A percentile compares a stretch with the other conserved stretches of the same genome.
phyloP scores from a whole-genome alignment of 352 stramenopile species.

The Phytophthora pistaciae region DNA sequence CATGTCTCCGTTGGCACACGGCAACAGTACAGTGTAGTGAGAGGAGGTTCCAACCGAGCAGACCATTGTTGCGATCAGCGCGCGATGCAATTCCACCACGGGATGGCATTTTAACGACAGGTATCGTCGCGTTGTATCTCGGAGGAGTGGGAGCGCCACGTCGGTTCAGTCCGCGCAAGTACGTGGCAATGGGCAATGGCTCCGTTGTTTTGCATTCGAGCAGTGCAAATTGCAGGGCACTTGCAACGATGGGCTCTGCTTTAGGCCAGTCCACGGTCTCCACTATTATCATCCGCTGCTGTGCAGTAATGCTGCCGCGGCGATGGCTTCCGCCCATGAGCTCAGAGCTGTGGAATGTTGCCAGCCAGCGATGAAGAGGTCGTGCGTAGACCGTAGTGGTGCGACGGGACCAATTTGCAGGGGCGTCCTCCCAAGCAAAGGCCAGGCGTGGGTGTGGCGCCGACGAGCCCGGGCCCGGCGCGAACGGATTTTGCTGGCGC shows the following conservation, averaged over 20 bases:
- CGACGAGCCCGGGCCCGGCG: conserved; percentile 3
- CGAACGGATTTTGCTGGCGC: conserved; percentile 18
- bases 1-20: conserved; percentile 7
- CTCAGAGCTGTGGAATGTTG: not conserved
- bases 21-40: not conserved
- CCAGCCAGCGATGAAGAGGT: not conserved
- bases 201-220: not conserved
- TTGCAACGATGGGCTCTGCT: conserved; percentile 3
- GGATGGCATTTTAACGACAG: conserved; percentile 23
- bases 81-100: not conserved
- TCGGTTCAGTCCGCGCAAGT: conserved; percentile 16
- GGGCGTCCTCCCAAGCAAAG: conserved; percentile 1
- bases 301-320: not conserved
- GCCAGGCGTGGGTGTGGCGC: not conserved
- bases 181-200: conserved; percentile 7
- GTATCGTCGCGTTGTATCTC: conserved; percentile 28
- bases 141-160: conserved; percentile 20
- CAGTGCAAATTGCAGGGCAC: not conserved
- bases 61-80: not conserved
- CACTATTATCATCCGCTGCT: conserved; percentile 1
- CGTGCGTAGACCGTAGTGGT: conserved; percentile 4
- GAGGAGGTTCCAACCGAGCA: not conserved
- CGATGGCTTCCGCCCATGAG: not conserved
- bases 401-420: conserved; percentile 8
- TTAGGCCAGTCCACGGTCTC: conserved; percentile 5